Percentiles rank a stretch among this genome's conserved stretches.
These are phyloP conservation scores for Aspergillus niger DNA, from an alignment of 2,329 filamentous ascomycete genomes.

Conservation along the genomic window DNA sequence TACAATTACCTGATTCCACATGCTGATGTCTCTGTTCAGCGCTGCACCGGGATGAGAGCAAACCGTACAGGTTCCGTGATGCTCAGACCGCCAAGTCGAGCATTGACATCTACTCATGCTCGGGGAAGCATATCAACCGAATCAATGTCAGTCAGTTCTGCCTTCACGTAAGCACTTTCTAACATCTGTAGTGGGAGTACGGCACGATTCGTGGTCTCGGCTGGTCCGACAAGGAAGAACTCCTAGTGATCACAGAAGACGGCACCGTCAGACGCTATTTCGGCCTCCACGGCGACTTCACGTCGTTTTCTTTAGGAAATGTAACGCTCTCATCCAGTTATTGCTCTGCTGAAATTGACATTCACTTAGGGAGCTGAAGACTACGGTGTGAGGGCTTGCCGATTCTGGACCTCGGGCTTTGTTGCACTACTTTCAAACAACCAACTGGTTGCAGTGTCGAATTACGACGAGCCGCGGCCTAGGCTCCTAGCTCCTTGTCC, in stretches of 20 bases:
- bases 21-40: conserved; percentile 55
- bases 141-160: conserved; percentile 60
- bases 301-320: conserved; percentile 87
- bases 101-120: conserved; percentile 92
- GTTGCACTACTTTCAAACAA: conserved; percentile 91
- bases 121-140: conserved; percentile 81
- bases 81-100: conserved; percentile 72
- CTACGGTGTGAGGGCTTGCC: conserved; percentile 81
- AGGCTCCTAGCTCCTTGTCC: conserved; percentile 76
- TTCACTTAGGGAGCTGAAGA: conserved; percentile 71
- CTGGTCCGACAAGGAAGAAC: conserved; percentile 93
- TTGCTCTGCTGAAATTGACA: conserved; percentile 13
- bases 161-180: background rate
- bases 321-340: conserved; percentile 37
- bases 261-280: conserved; percentile 88
- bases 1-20: background rate
- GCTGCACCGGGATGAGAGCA: conserved; percentile 83
- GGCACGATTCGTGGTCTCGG: conserved; percentile 83
- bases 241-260: conserved; percentile 85
- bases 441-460: conserved; percentile 78
- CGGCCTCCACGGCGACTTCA: conserved; percentile 92
- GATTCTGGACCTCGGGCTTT: conserved; percentile 90
- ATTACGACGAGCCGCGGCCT: conserved; percentile 87
- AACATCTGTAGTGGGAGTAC: conserved; percentile 72
- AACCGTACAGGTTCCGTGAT: conserved; percentile 76